phyloP scores from a whole-genome alignment of 2,329 filamentous ascomycete genomes.

The Pestalotiopsis sp. region DNA sequence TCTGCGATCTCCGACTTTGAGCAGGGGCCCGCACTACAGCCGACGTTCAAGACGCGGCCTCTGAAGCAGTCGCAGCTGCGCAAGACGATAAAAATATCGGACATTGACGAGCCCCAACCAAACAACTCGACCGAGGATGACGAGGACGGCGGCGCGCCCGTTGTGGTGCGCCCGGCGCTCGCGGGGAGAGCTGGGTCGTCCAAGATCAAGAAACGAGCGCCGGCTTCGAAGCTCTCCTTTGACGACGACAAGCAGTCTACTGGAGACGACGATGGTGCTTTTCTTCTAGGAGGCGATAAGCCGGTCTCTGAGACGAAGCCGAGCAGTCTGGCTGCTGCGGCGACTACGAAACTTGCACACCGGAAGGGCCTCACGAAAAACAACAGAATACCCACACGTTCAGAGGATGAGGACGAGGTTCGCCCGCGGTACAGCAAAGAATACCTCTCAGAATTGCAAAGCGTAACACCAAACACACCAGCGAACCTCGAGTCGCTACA shows the following conservation, averaged over 20 bases:
- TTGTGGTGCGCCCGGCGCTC: constrained; percentile 51
- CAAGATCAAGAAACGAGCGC: constrained; percentile 70
- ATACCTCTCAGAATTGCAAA: constrained; percentile 82
- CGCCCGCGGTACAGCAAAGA: constrained; percentile 84
- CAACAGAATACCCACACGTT: constrained; percentile 57
- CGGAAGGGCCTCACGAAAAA: constrained; percentile 53
- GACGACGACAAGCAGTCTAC: constrained; percentile 60
- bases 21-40: constrained; percentile 38
- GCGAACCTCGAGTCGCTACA: constrained; percentile 4
- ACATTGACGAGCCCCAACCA: constrained; percentile 31
- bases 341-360: constrained; percentile 67
- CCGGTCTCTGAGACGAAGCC: constrained; percentile 63
- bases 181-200: constrained; percentile 47
- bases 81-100: constrained; percentile 54
- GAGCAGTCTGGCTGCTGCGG: constrained; percentile 62
- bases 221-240: constrained; percentile 74
- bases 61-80: constrained; percentile 62
- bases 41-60: constrained; percentile 49
- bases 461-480: constrained; percentile 82
- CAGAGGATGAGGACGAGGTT: constrained; percentile 60
- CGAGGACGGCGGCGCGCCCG: constrained; percentile 47
- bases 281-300: constrained; percentile 36
- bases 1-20: constrained; percentile 21
- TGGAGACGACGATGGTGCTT: constrained; percentile 52
- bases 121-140: constrained; percentile 38